Evolutionary conservation across 2,329 filamentous ascomycete genomes (phyloP).

Genomic region (Pseudogymnoascus sp.): DNA sequence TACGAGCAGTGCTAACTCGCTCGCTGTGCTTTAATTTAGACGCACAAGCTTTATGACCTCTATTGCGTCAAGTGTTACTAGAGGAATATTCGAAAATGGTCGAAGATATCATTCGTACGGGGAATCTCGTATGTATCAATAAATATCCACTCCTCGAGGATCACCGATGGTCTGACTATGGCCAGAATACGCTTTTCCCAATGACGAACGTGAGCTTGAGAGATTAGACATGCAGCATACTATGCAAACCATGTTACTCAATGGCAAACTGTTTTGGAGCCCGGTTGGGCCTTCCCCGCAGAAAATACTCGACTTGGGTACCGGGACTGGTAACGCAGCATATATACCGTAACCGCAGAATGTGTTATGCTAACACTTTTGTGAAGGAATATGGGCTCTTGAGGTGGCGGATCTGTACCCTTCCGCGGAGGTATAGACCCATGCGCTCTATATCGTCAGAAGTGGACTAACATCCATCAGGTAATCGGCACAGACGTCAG

Average conservation of each 20-base stretch:
- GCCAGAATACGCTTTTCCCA: slow-evolving; percentile 23
- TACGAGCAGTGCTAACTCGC: not conserved
- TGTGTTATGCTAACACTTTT: not conserved
- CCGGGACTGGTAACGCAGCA: slow-evolving; percentile 15
- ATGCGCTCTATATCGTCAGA: not conserved
- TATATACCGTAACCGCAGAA: not conserved
- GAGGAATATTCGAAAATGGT: slow-evolving; percentile 41
- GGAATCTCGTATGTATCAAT: slow-evolving; percentile 22
- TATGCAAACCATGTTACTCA: not conserved
- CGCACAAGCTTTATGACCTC: slow-evolving; percentile 18
- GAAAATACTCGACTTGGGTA: slow-evolving; percentile 19
- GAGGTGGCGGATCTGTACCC: not conserved
- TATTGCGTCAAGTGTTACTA: slow-evolving; percentile 36
- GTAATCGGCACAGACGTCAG: slow-evolving; percentile 3
- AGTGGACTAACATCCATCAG: not conserved
- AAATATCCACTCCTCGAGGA: not conserved
- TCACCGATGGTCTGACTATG: not conserved
- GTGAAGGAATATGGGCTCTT: not conserved
- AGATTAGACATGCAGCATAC: slow-evolving; percentile 15
- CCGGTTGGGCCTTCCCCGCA: slow-evolving; percentile 3
- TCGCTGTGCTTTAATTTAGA: not conserved
- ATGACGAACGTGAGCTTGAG: slow-evolving; percentile 21
- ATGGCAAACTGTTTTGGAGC: not conserved
- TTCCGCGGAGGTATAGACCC: not conserved
- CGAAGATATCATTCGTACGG: slow-evolving; percentile 38